Conservation (phyloP, 75 land plant species). For the Selaginella moellendorffii region DNA sequence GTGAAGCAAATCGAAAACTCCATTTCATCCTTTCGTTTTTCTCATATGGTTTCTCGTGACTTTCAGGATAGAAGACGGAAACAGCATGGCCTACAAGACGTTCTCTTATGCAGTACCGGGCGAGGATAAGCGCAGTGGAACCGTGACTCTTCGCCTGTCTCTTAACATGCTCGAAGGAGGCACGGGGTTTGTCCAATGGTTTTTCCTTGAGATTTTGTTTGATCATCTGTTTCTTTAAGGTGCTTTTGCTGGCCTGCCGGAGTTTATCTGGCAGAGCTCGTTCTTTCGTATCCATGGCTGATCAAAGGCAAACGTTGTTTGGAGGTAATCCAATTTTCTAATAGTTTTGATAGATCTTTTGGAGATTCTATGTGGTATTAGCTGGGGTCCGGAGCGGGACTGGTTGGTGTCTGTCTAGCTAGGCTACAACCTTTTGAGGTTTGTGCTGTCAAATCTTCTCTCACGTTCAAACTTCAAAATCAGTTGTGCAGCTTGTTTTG, state of each 20-base stretch:
- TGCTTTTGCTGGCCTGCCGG: slow-evolving; percentile 82
- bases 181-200: slow-evolving; percentile 40
- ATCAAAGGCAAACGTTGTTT: slow-evolving; percentile 46
- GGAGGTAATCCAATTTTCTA: slow-evolving; percentile 38
- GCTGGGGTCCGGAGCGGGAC: slow-evolving; percentile 87
- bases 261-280: slow-evolving; percentile 60
- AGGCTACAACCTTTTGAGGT: slow-evolving; percentile 65
- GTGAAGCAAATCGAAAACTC: too few species aligned
- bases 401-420: slow-evolving; percentile 60
- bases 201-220: neutral
- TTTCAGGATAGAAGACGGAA: neutral
- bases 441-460: neutral
- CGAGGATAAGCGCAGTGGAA: slow-evolving; percentile 9
- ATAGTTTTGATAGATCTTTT: neutral
- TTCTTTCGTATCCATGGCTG: slow-evolving; percentile 54
- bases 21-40: too few species aligned
- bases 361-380: slow-evolving; percentile 8
- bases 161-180: slow-evolving; percentile 79
- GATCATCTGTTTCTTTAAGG: slow-evolving; percentile 23
- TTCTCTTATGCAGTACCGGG: slow-evolving; percentile 12
- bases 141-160: slow-evolving; percentile 24
- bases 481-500: slow-evolving; percentile 45
- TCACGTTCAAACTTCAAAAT: neutral
- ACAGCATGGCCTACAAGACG: slow-evolving; percentile 13
- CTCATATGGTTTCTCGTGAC: neutral